Evolutionary conservation across 495 filamentous ascomycete species (phyloP).

Genomic region (Tirmania nivea): DNA sequence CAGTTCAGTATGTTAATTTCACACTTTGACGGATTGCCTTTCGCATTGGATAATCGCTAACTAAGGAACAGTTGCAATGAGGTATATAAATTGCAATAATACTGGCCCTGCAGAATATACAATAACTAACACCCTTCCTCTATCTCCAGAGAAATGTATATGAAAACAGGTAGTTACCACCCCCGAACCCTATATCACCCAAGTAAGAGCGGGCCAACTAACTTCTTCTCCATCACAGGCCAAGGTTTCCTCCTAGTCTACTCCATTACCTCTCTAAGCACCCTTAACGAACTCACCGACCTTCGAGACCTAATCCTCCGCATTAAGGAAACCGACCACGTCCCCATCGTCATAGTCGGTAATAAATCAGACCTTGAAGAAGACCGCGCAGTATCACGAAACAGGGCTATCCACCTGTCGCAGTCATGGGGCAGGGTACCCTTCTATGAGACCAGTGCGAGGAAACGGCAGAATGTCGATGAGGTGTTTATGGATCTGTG

Average conservation of each 20-base stretch:
- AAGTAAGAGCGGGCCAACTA: constrained; percentile 4
- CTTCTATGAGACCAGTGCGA: constrained; percentile 85
- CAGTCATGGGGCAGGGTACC: constrained; percentile 78
- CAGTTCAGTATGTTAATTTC: constrained; percentile 62
- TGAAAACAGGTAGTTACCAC: constrained; percentile 39
- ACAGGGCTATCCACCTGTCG: constrained; percentile 65
- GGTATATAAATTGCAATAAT: constrained; percentile 26
- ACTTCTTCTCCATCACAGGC: constrained; percentile 25
- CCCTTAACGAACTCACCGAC: constrained; percentile 65
- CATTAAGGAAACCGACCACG: constrained; percentile 81
- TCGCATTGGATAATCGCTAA: constrained; percentile 8
- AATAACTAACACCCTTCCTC: too few relatives aligned
- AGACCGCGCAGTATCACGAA: constrained; percentile 61
- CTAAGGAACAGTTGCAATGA: constrained; percentile 37
- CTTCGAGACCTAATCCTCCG: constrained; percentile 89
- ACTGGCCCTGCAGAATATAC: not conserved
- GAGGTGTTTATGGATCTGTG: constrained; percentile 89
- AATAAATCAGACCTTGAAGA: constrained; percentile 96
- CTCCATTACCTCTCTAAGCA: constrained; percentile 76
- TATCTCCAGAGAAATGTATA: constrained; percentile 59
- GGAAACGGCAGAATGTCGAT: constrained; percentile 66
- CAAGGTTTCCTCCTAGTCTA: constrained; percentile 97
- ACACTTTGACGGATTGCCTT: too few relatives aligned
- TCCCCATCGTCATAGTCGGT: constrained; percentile 88
- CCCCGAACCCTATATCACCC: not conserved